These are phyloP conservation scores for Macrolepiota dolichaula DNA, from an alignment of 768 basidiomycete species.

Conservation along the genomic window DNA sequence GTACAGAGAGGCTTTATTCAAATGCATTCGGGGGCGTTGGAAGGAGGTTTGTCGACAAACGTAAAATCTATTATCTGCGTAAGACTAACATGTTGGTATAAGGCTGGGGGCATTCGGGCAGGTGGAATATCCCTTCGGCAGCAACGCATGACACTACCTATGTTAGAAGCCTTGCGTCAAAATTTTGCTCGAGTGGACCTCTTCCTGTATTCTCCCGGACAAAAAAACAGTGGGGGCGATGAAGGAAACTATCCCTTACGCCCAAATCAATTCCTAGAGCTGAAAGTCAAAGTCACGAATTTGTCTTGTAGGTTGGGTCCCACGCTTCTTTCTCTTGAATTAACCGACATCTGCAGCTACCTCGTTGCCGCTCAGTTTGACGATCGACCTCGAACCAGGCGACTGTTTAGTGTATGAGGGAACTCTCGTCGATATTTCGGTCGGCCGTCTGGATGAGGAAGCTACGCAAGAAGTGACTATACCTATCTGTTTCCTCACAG, in stretches of 20 bases:
- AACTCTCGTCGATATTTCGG: constrained; percentile 49
- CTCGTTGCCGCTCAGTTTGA: constrained; percentile 48
- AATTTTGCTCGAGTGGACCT: constrained; percentile 63
- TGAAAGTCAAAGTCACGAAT: constrained; percentile 59
- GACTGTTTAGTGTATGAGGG: constrained; percentile 75
- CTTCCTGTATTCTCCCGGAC: constrained; percentile 34
- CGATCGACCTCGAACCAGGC: constrained; percentile 52
- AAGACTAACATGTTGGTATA: neutral
- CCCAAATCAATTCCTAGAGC: constrained; percentile 61
- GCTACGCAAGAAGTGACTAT: constrained; percentile 49
- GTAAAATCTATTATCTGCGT: neutral
- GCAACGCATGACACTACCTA: constrained; percentile 72
- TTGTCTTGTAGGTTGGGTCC: constrained; percentile 51
- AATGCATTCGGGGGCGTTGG: constrained; percentile 70
- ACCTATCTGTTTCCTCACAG: constrained; percentile 70
- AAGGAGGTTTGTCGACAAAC: constrained; percentile 60
- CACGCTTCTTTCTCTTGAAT: neutral
- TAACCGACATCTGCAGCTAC: constrained; percentile 35
- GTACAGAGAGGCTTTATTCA: constrained; percentile 89
- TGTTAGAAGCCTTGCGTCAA: constrained; percentile 74
- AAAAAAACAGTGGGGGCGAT: constrained; percentile 24
- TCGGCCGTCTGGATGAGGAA: constrained; percentile 61
- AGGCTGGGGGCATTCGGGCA: constrained; percentile 77
- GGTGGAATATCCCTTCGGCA: constrained; percentile 78
- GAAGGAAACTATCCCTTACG: constrained; percentile 47